Conservation (phyloP, 495 filamentous ascomycete species). For the Saxophila tyrrhenica region DNA sequence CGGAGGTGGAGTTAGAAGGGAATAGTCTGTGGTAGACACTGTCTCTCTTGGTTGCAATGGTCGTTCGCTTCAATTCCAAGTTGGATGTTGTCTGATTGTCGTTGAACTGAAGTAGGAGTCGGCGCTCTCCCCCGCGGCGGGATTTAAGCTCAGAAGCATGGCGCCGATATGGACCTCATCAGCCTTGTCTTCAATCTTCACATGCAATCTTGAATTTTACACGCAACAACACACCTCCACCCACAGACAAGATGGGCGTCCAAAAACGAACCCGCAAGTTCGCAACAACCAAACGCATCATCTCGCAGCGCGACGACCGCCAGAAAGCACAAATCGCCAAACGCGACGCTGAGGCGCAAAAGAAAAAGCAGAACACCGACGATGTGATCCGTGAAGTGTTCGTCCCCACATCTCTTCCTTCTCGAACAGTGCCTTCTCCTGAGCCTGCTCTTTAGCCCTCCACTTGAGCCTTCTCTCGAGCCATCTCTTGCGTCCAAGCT, state of each 20-base stretch:
- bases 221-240: background rate
- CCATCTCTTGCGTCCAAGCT: background rate
- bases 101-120: too few relatives aligned
- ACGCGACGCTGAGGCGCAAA: constrained; percentile 39
- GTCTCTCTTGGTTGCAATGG: too few relatives aligned
- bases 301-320: constrained; percentile 39
- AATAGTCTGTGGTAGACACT: too few relatives aligned
- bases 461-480: constrained; percentile 3
- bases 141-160: too few relatives aligned
- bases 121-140: too few relatives aligned
- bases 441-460: too few relatives aligned
- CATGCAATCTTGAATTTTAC: too few relatives aligned
- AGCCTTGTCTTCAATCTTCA: background rate
- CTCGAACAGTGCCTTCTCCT: too few relatives aligned
- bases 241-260: constrained; percentile 29
- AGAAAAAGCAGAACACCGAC: constrained; percentile 41
- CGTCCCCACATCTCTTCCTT: background rate
- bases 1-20: too few relatives aligned
- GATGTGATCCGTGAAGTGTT: constrained; percentile 59
- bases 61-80: too few relatives aligned
- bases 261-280: constrained; percentile 41
- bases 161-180: too few relatives aligned
- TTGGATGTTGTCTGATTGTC: too few relatives aligned
- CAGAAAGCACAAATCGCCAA: constrained; percentile 42
- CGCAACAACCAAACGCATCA: constrained; percentile 38